Evolutionary conservation across 192 early-diverging fungal genomes (phyloP).

Genomic region (Linnemannia exigua): DNA sequence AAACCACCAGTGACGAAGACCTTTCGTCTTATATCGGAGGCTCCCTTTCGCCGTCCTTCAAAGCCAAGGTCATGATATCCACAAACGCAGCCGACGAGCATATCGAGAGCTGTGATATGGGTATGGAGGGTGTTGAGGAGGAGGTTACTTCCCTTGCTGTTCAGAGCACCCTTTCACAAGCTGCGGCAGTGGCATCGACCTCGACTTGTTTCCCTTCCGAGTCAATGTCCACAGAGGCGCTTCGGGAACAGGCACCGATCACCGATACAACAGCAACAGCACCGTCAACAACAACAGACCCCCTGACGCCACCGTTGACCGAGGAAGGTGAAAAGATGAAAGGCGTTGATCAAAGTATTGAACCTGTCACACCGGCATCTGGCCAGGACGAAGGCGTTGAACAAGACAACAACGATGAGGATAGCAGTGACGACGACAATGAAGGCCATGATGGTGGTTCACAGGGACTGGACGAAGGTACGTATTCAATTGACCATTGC

Average conservation of each 20-base stretch:
- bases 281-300: not conserved
- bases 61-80: not conserved
- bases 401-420: slow-evolving; percentile 2
- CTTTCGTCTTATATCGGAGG: not conserved
- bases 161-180: slow-evolving; percentile 1
- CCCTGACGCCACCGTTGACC: not conserved
- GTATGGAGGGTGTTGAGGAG: slow-evolving; percentile 34
- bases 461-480: slow-evolving; percentile 19
- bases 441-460: not conserved
- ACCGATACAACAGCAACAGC: not conserved
- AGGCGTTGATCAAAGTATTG: not conserved
- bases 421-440: not conserved
- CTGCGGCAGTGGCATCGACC: not conserved
- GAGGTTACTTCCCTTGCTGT: slow-evolving; percentile 15
- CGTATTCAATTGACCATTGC: not conserved
- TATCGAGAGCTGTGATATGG: not conserved
- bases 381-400: not conserved
- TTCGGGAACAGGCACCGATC: not conserved
- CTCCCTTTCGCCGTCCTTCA: not conserved
- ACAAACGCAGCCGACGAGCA: not conserved
- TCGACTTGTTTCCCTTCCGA: not conserved
- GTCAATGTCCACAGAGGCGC: not conserved
- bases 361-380: not conserved
- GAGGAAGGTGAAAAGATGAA: not conserved
- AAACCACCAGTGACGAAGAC: not conserved